Base-by-base conservation (phyloP, 2,329 filamentous ascomycete genomes). In the Nemania diffusa region DNA sequence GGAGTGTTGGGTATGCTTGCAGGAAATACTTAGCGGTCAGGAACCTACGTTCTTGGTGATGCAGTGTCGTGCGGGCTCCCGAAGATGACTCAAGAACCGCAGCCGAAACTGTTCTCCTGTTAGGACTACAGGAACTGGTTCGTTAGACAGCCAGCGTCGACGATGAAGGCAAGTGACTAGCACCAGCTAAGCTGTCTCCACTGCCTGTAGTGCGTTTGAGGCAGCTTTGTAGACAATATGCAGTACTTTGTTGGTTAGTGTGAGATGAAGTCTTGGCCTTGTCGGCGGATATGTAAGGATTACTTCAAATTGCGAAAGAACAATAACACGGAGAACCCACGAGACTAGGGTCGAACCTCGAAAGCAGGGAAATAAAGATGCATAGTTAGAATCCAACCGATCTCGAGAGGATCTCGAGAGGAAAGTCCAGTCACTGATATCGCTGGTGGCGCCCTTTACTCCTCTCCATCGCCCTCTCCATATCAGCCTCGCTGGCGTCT, bases 51-150 rank as follows among this genome's bases (percentile, higher is more conserved):
- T 77, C 75, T 69, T 75, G 70, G 68, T 70, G 74, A 74, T 75
- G 75, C 74, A 68, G 68, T 70, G 62, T 73, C 59, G 75, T 77
- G 76, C 75, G 74, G 73, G 69, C 68, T 77, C 75, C 76, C 76
- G 76, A 74, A 55, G 67, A 71, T 74, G 71, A 72, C 70, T 75
- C 72, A 74, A 67, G 73, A 76, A 73, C 72, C 67, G 68, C 71
- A 73, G 69, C 68, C 62, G 58, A 64, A 67, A 65, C 50, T 69
- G 62, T 68, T 64, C 66, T 65, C 65, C 37, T 65, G 42, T 64
- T 48, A 61, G 63, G 57, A 63, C 46, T 62, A 62, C 60, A 70
- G 60, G 62, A 71, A 72, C 64, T 63, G 50, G 64, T 67, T 68
- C 66, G 56, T 53, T 63, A 48, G 52, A 53, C 22, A 40, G 51